Conservation (phyloP, 805 yeast genomes). For the Barnettozyma californica region DNA sequence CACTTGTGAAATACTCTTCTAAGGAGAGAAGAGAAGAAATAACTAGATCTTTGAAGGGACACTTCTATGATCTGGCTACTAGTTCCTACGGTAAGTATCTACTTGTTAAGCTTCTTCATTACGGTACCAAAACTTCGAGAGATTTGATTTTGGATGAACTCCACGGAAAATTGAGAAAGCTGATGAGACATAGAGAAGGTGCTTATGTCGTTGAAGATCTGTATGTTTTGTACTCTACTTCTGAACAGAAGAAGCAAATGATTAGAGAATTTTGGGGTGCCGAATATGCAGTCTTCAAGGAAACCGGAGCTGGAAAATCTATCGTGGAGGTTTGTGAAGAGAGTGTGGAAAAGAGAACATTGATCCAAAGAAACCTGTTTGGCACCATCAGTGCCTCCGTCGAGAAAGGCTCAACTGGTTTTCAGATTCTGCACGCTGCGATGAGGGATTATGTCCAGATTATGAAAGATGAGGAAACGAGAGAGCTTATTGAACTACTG, state of each 20-base stretch:
- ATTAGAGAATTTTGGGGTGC: constrained; percentile 96
- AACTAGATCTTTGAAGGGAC: constrained; percentile 63
- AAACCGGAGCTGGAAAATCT: constrained; percentile 56
- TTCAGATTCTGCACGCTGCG: constrained; percentile 92
- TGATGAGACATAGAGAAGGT: constrained; percentile 97
- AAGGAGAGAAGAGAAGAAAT: constrained; percentile 74
- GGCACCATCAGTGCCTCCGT: constrained; percentile 88
- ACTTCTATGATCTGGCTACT: constrained; percentile 77
- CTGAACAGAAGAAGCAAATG: constrained; percentile 84
- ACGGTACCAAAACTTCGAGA: constrained; percentile 81
- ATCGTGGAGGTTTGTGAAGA: constrained; percentile 62
- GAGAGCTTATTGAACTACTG: constrained; percentile 77
- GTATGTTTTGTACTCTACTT: constrained; percentile 76
- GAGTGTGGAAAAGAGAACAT: constrained; percentile 70
- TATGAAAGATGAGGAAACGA: constrained; percentile 61
- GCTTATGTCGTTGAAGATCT: constrained; percentile 96
- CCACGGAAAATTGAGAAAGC: constrained; percentile 84
- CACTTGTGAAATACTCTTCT: constrained; percentile 79
- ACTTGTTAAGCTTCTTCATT: constrained; percentile 82
- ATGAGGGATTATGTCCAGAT: constrained; percentile 83
- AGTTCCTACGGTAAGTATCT: constrained; percentile 92
- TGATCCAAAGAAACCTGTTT: constrained; percentile 67
- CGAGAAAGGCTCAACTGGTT: constrained; percentile 93
- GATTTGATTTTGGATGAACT: constrained; percentile 73
- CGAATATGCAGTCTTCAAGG: constrained; percentile 86